Conservation (phyloP, 331 rosid genomes). For the Dryas integrifolia region DNA sequence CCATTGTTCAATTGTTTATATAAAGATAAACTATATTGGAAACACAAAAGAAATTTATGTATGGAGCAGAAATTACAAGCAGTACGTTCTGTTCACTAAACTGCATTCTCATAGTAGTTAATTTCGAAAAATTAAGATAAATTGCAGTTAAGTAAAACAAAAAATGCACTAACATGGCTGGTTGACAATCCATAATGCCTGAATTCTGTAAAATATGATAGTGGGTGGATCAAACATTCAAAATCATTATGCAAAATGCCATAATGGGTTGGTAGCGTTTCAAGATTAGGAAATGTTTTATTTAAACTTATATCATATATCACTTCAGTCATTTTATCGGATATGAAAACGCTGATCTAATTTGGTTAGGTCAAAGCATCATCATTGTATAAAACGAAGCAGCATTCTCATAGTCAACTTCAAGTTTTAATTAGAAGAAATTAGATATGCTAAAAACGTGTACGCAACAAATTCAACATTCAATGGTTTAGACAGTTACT, state of each 20-base stretch:
- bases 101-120: neutral
- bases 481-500: neutral
- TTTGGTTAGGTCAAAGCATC: neutral
- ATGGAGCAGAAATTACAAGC: neutral
- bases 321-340: neutral
- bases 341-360: neutral
- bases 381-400: neutral
- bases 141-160: neutral
- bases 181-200: too few species aligned
- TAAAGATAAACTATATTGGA: neutral
- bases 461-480: neutral
- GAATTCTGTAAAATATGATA: neutral
- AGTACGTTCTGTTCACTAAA: neutral
- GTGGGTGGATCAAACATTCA: neutral
- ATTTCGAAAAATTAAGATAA: neutral
- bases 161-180: neutral
- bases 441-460: neutral
- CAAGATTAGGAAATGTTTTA: too few species aligned
- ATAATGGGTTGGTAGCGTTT: neutral
- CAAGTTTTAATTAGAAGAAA: neutral
- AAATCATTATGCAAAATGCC: neutral
- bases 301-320: neutral
- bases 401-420: neutral
- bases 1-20: too few species aligned
- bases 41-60: too few species aligned